Evolutionary conservation across 2,329 filamentous ascomycete genomes (phyloP).

Genomic region (Fonsecaea monophora): DNA sequence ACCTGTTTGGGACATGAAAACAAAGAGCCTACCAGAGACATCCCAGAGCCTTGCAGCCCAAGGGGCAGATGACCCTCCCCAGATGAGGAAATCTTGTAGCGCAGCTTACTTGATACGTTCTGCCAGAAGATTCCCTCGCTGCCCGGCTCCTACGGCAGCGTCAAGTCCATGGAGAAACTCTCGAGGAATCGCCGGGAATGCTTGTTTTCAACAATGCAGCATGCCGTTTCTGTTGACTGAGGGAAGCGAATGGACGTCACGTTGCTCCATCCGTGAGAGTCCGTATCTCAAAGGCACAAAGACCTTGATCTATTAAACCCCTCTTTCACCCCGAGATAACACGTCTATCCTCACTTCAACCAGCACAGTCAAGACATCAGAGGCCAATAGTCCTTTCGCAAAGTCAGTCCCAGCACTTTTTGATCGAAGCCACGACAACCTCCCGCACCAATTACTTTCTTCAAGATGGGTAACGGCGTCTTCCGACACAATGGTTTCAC

Average conservation of each 20-base stretch:
- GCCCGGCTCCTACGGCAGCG: slow-evolving; percentile 3
- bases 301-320: slow-evolving; percentile 17
- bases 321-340: neutral
- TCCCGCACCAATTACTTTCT: neutral
- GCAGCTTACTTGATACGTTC: slow-evolving; percentile 19
- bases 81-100: slow-evolving; percentile 15
- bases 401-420: slow-evolving; percentile 12
- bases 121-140: slow-evolving; percentile 11
- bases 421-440: neutral
- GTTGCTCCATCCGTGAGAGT: slow-evolving; percentile 15
- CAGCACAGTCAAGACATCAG: slow-evolving; percentile 16
- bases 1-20: slow-evolving; percentile 18
- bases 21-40: neutral
- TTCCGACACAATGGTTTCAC: slow-evolving; percentile 38
- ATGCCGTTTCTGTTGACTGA: neutral
- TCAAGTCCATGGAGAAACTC: neutral
- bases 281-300: slow-evolving; percentile 6
- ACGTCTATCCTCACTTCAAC: neutral
- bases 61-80: slow-evolving; percentile 23
- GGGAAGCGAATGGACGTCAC: slow-evolving; percentile 16
- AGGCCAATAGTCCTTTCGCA: slow-evolving; percentile 12
- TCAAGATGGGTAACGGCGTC: slow-evolving; percentile 37
- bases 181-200: slow-evolving; percentile 7
- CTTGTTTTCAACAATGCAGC: slow-evolving; percentile 10
- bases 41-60: slow-evolving; percentile 25